Conservation (phyloP, 345 rosid genomes). For the Eutrema heterophyllum region DNA sequence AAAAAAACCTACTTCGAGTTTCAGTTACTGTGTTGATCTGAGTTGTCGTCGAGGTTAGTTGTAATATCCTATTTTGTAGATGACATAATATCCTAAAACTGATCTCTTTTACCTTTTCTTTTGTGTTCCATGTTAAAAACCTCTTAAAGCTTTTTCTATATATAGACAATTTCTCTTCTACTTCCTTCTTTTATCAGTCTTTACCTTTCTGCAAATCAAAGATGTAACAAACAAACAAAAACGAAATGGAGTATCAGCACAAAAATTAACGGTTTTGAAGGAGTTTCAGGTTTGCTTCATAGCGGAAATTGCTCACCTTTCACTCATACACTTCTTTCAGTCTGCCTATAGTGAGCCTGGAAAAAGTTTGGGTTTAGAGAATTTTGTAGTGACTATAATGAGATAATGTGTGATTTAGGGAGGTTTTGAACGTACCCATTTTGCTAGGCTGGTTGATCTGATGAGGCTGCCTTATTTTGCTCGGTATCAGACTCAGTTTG, state of each 20-base stretch:
- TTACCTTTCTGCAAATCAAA: slow-evolving; percentile 6
- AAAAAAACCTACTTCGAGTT: not conserved
- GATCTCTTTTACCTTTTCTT: not conserved
- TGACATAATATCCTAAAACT: slow-evolving; percentile 16
- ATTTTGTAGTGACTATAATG: not conserved
- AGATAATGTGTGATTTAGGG: not conserved
- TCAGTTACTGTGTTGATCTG: slow-evolving; percentile 5
- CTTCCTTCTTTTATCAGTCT: slow-evolving; percentile 10
- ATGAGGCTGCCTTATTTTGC: not conserved
- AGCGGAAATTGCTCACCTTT: slow-evolving; percentile 11
- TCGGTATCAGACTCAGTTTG: not conserved
- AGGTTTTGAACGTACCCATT: not conserved
- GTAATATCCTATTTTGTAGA: slow-evolving; percentile 22
- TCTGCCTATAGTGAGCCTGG: not conserved
- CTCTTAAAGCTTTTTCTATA: not conserved
- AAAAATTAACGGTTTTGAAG: not conserved
- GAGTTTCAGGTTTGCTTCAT: not conserved
- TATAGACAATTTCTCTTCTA: slow-evolving; percentile 13
- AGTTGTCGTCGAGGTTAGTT: not conserved
- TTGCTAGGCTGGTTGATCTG: slow-evolving; percentile 15
- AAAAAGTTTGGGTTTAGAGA: not conserved
- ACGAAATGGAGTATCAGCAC: not conserved
- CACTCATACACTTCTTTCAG: not conserved
- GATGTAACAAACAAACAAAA: not conserved
- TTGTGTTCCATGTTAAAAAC: slow-evolving; percentile 11